Conservation (phyloP, 2,329 filamentous ascomycete genomes). For the Colletotrichum euphorbiae region DNA sequence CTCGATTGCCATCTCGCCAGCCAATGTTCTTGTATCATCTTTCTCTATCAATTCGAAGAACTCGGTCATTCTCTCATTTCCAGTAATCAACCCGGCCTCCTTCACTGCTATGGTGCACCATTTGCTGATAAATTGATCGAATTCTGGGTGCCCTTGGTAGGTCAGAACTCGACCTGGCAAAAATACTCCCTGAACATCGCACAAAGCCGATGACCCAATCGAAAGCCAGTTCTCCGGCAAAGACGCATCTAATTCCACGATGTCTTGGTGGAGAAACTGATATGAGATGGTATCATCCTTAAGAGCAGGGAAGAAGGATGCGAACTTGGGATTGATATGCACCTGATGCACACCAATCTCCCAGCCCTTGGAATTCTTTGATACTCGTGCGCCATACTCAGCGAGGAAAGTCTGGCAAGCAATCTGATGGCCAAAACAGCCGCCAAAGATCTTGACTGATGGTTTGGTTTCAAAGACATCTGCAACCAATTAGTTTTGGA, state of each 20-base stretch:
- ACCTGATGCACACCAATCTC: slow-evolving; percentile 49
- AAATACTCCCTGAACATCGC: slow-evolving; percentile 53
- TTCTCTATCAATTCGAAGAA: slow-evolving; percentile 31
- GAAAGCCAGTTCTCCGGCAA: slow-evolving; percentile 39
- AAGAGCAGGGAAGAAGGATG: slow-evolving; percentile 27
- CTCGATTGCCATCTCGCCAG: slow-evolving; percentile 41
- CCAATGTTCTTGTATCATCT: slow-evolving; percentile 41
- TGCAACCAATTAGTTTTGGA: neutral
- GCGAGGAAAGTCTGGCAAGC: slow-evolving; percentile 52
- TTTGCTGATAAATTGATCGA: slow-evolving; percentile 53
- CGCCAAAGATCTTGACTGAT: slow-evolving; percentile 54
- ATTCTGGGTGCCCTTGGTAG: slow-evolving; percentile 57
- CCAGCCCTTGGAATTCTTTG: slow-evolving; percentile 46
- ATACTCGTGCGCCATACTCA: slow-evolving; percentile 43
- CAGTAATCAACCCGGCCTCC: slow-evolving; percentile 45
- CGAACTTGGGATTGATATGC: slow-evolving; percentile 42
- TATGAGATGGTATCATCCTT: slow-evolving; percentile 35
- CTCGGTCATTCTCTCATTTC: neutral
- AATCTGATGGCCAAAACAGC: slow-evolving; percentile 58
- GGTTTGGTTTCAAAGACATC: slow-evolving; percentile 45
- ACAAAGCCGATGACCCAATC: slow-evolving; percentile 46
- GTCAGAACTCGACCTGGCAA: slow-evolving; percentile 53
- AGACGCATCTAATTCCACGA: slow-evolving; percentile 41
- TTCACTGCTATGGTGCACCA: slow-evolving; percentile 48
- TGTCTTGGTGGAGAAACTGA: slow-evolving; percentile 55